Conservation (phyloP, 1,284 basidiomycete species). For the Phaffia rhodozyma region DNA sequence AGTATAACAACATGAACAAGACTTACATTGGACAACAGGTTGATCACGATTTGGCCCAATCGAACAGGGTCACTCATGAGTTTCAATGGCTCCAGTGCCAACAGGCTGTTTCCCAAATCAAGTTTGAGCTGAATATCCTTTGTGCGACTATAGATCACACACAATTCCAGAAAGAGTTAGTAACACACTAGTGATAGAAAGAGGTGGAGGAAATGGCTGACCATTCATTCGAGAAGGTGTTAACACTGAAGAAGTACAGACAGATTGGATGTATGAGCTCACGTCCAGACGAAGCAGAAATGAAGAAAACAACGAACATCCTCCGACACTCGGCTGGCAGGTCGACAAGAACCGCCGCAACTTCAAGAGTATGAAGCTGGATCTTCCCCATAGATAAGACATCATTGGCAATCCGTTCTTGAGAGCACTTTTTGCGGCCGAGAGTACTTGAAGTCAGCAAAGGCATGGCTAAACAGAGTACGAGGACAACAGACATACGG, state of each 20-base stretch:
- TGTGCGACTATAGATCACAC: neutral
- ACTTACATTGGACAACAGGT: slow-evolving; percentile 28
- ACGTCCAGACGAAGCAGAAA: no score
- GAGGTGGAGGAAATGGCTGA: neutral
- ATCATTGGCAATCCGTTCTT: slow-evolving; percentile 3
- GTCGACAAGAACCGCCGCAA: neutral
- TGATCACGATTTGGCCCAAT: slow-evolving; percentile 32
- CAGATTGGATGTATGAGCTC: no score
- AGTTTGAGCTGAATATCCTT: slow-evolving; percentile 19
- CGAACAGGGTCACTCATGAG: slow-evolving; percentile 32
- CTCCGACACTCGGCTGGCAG: slow-evolving; percentile 3
- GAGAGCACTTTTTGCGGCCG: neutral
- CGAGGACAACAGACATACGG: neutral
- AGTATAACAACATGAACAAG: slow-evolving; percentile 22
- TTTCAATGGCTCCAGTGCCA: neutral
- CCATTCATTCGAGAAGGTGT: slow-evolving; percentile 12
- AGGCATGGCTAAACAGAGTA: no score
- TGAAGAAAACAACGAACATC: neutral
- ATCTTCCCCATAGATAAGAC: slow-evolving; percentile 9
- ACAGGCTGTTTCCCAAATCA: slow-evolving; percentile 7
- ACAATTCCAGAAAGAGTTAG: neutral
- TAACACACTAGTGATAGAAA: neutral
- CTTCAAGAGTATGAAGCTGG: slow-evolving; percentile 6
- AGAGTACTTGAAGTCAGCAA: neutral
- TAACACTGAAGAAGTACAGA: no score